These are phyloP conservation scores for Psilocybe cyanescens DNA, from an alignment of 768 basidiomycete genomes.

Conservation along the genomic window DNA sequence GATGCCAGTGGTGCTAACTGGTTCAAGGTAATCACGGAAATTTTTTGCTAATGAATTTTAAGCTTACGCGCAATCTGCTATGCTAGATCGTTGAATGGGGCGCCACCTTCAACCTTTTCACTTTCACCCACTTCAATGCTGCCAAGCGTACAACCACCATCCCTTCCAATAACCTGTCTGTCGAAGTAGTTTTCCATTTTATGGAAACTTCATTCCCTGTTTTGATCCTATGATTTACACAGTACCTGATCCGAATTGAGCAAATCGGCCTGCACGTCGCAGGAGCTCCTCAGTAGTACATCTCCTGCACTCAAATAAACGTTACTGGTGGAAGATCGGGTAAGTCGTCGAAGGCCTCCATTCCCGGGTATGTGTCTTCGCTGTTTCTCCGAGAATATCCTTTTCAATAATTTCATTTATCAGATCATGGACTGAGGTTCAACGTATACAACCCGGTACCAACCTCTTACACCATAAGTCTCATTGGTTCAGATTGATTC, in stretches of 20 bases:
- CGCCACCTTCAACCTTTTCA: conserved; percentile 40
- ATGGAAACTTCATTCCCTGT: not conserved
- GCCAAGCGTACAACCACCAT: conserved; percentile 43
- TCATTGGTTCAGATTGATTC: not conserved
- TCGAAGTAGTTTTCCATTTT: conserved; percentile 32
- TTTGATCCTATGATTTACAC: not conserved
- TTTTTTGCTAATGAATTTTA: not conserved
- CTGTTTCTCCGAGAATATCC: not conserved
- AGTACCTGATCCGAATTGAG: conserved; percentile 52
- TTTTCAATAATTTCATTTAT: not conserved
- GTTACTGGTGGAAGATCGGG: conserved; percentile 47
- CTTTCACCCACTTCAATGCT: conserved; percentile 33
- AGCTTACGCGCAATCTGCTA: conserved; percentile 21
- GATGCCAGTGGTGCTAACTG: conserved; percentile 53
- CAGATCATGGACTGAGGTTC: conserved; percentile 42
- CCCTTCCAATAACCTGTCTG: conserved; percentile 43
- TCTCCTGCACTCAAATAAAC: conserved; percentile 52
- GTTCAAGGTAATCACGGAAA: conserved; percentile 46
- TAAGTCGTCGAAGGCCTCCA: conserved; percentile 47
- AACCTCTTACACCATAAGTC: conserved; percentile 33
- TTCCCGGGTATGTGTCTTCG: conserved; percentile 50
- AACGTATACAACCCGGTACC: conserved; percentile 44
- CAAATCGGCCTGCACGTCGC: conserved; percentile 49
- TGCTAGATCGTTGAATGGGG: conserved; percentile 44
- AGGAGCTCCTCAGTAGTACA: conserved; percentile 50